Base-by-base conservation (phyloP, 495 filamentous ascomycete species). In the Aspergillus saccharolyticus region DNA sequence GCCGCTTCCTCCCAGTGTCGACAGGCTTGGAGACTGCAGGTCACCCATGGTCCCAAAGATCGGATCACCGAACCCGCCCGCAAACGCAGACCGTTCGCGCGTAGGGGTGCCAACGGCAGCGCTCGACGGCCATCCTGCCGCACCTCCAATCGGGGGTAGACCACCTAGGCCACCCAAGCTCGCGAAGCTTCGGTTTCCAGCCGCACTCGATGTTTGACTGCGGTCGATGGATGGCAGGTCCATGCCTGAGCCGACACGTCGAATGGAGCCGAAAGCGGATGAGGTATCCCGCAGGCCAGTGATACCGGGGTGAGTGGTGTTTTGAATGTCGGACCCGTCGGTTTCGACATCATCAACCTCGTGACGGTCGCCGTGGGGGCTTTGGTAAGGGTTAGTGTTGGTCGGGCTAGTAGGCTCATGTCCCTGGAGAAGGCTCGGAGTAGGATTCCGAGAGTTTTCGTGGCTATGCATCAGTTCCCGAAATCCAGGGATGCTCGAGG, bases 301-400 rank as follows among this genome's bases (percentile, higher is more conserved):
- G 24, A 86, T 72, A 5, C 81, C 83, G 30, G 83, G 80, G 52
- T 84, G 80, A 30, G 82, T 80, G 20, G 76, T 64, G 45, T 72
- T 73, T 60, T 82, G 78, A 47, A 80, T 75, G 56, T 86, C 84
- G 21, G 79, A 79, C 16, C 76, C 79, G 60, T 86, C 84, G 10
- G 77, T 74, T 44, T 85, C 84, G 44, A 75, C 70, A 57, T 91
- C 87, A 24, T 90, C 87, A 3, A 81, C 78, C 21, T 91, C 85
- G 0, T 78, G 78, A 30, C 84, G 83, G 17, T 91, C 88, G n/a
- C 83, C 87, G n/a, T 89, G 84, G 9, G 94, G 95, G 69, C 93
- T 97, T 61, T 89, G 88, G 65, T 92, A 98, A n/a, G 94, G 95
- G 70, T 98, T 98, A 0, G 94, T 97, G 58, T 96, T 91, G 0